Evolutionary conservation across 495 filamentous ascomycete species (phyloP).

Genomic region (Podospora anserina): DNA sequence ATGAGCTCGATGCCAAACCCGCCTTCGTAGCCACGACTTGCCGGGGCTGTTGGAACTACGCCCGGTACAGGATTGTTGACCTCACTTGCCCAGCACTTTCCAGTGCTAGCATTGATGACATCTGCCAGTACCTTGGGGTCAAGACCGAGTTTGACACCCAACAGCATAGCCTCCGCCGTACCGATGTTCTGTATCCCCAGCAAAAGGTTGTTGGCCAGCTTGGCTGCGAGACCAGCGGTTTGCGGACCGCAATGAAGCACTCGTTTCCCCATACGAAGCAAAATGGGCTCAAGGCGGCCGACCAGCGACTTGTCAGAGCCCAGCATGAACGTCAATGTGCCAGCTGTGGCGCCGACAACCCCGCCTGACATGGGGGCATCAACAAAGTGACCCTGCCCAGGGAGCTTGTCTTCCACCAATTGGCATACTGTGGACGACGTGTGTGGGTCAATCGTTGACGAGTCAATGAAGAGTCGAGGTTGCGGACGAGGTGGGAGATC

Average conservation of each 20-base stretch:
- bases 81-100: conserved; percentile 87
- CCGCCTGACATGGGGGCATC: conserved; percentile 86
- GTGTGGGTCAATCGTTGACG: conserved; percentile 80
- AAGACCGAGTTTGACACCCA: conserved; percentile 80
- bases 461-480: conserved; percentile 71
- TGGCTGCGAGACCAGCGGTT: conserved; percentile 76
- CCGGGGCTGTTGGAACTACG: conserved; percentile 70
- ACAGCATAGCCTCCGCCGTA: conserved; percentile 88
- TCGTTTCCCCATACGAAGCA: conserved; percentile 77
- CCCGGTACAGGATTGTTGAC: conserved; percentile 90
- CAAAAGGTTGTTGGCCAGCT: conserved; percentile 92
- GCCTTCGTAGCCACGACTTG: conserved; percentile 69
- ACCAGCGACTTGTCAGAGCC: conserved; percentile 62
- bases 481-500: conserved; percentile 38
- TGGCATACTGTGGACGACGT: conserved; percentile 67
- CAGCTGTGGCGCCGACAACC: conserved; percentile 74
- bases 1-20: conserved; percentile 83
- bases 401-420: conserved; percentile 52
- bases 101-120: conserved; percentile 82
- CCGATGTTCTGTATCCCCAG: conserved; percentile 91
- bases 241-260: conserved; percentile 78
- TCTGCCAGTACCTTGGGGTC: conserved; percentile 73
- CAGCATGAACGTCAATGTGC: conserved; percentile 82
- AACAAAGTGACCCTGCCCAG: conserved; percentile 58
- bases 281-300: conserved; percentile 56